Evolutionary conservation across 129 eudicot genomes (phyloP).

Genomic region (Flaveria trinervia): DNA sequence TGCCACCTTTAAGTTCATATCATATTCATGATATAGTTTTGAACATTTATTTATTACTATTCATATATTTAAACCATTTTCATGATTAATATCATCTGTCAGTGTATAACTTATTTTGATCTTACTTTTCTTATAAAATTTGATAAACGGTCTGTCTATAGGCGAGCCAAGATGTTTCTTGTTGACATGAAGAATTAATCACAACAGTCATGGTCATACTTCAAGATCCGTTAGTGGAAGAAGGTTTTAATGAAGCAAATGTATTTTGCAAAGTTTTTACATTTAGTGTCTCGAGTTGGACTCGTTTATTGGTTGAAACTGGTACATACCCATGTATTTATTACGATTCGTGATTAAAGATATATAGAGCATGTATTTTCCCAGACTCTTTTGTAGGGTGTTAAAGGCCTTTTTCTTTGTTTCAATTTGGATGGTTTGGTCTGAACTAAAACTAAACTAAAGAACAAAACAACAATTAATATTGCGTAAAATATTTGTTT

Average conservation of each 20-base stretch:
- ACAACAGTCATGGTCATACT: neutral
- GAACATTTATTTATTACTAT: neutral
- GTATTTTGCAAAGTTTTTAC: conserved; percentile 5
- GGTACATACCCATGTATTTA: conserved; percentile 25
- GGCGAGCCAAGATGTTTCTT: conserved; percentile 13
- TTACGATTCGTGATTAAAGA: conserved; percentile 10
- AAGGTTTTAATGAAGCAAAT: neutral
- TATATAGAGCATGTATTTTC: neutral
- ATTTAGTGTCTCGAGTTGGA: neutral
- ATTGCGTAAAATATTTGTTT: no score
- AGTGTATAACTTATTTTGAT: neutral
- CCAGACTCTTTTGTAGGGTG: no score
- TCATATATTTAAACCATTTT: neutral
- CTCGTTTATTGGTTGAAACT: neutral
- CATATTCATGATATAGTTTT: neutral
- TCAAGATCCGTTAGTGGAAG: conserved; percentile 17
- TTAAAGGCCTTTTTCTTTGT: no score
- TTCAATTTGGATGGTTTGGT: no score
- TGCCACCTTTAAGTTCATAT: no score
- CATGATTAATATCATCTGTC: neutral
- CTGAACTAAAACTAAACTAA: no score
- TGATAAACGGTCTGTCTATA: neutral
- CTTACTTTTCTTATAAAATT: neutral
- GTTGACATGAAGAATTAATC: conserved; percentile 10
- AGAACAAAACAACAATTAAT: no score